A percentile compares a stretch with the other conserved stretches of the same genome.
phyloP scores from a whole-genome alignment of 2,329 filamentous ascomycete species.

The Tolypocladium endophyticum region DNA sequence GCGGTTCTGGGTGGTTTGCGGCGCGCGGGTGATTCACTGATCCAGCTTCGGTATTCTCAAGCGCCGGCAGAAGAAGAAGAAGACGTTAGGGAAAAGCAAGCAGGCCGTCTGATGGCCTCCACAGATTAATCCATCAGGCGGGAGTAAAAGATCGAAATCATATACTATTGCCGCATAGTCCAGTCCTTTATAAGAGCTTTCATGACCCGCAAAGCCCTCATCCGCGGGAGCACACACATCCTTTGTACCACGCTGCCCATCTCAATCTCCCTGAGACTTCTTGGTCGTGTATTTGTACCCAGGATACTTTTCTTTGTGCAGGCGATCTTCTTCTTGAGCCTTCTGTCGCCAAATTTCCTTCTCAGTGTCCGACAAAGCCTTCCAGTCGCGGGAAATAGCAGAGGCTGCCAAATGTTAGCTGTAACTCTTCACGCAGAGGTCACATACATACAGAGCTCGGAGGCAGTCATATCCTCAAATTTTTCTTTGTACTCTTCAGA shows the following conservation, averaged over 20 bases:
- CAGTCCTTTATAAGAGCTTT: too few species aligned
- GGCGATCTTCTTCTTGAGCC: constrained; percentile 13
- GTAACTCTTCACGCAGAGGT: not conserved
- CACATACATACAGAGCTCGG: constrained; percentile 18
- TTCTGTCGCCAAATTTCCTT: constrained; percentile 11
- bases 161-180: too few species aligned
- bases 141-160: too few species aligned
- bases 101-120: too few species aligned
- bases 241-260: not conserved
- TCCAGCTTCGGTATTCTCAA: too few species aligned
- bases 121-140: too few species aligned
- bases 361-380: constrained; percentile 11
- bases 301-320: constrained; percentile 16
- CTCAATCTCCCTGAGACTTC: constrained; percentile 1
- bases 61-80: too few species aligned
- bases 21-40: too few species aligned
- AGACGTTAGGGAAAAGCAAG: too few species aligned
- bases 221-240: not conserved
- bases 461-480: constrained; percentile 14
- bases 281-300: constrained; percentile 15
- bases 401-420: constrained; percentile 10
- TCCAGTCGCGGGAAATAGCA: constrained; percentile 17
- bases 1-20: too few species aligned
- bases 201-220: too few species aligned
- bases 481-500: constrained; percentile 11